A percentile compares a stretch with the other conserved stretches of the same genome.
Conservation (phyloP, 2,329 filamentous ascomycete species). For the Cercospora sp. region DNA sequence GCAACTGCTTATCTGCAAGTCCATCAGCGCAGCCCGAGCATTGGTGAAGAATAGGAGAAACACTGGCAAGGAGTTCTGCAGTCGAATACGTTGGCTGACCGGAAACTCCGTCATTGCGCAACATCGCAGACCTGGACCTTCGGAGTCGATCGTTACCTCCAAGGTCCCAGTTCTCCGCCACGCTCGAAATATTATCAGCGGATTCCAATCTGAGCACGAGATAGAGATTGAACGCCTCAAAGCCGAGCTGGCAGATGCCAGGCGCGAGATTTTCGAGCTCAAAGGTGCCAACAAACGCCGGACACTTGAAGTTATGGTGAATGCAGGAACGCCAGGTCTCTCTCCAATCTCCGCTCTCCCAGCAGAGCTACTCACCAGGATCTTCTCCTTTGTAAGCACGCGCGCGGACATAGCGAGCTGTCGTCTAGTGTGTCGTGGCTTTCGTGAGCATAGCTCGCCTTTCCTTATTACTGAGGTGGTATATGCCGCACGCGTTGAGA, state of each 20-base stretch:
- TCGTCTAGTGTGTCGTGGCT: slow-evolving; percentile 15
- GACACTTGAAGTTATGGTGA: neutral
- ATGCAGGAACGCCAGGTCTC: neutral
- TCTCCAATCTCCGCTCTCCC: neutral
- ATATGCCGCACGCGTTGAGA: slow-evolving; percentile 14
- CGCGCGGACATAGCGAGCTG: slow-evolving; percentile 9
- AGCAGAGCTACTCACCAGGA: slow-evolving; percentile 10
- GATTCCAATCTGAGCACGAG: neutral
- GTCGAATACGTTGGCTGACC: neutral
- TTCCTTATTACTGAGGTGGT: slow-evolving; percentile 20
- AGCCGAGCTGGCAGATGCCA: neutral
- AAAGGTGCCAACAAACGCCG: neutral
- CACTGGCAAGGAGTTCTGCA: neutral
- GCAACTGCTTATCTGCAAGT: neutral
- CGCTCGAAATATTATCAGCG: neutral
- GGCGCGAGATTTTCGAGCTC: neutral
- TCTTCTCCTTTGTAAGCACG: slow-evolving; percentile 13
- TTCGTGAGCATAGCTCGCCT: slow-evolving; percentile 23
- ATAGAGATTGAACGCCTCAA: neutral
- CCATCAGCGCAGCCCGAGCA: neutral
- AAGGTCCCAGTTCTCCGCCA: neutral
- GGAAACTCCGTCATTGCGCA: neutral
- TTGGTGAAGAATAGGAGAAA: neutral
- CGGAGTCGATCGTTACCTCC: neutral
- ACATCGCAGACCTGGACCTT: too few relatives aligned